Evolutionary conservation across 192 early-diverging fungal species (phyloP).

Genomic region (Jimgerdemannia flammicorona): DNA sequence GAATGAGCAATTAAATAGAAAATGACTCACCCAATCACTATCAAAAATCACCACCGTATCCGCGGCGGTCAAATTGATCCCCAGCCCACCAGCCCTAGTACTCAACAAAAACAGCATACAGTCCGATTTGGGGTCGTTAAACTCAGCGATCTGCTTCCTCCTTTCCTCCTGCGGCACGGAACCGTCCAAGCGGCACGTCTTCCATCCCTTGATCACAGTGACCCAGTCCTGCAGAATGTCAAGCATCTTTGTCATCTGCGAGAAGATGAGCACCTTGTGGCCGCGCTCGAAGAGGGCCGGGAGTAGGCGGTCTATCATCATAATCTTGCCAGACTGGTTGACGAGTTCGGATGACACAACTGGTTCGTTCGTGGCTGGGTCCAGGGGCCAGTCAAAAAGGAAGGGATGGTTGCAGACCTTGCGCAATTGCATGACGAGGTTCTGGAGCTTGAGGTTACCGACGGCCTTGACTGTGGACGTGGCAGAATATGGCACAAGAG

Average conservation of each 20-base stretch:
- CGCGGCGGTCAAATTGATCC: conserved; percentile 95
- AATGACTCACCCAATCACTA: conserved; percentile 76
- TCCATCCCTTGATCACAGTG: conserved; percentile 69
- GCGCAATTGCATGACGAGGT: conserved; percentile 87
- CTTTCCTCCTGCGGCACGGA: conserved; percentile 77
- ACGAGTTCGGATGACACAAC: conserved; percentile 54
- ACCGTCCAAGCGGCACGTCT: conserved; percentile 90
- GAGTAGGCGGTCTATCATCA: conserved; percentile 79
- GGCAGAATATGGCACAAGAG: too few relatives aligned
- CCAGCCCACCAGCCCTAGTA: conserved; percentile 94
- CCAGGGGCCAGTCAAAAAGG: conserved; percentile 67
- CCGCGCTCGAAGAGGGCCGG: conserved; percentile 71
- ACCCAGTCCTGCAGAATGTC: conserved; percentile 93
- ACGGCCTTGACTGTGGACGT: conserved; percentile 35
- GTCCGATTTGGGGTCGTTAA: conserved; percentile 51
- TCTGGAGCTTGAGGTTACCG: conserved; percentile 75
- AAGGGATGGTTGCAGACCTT: conserved; percentile 95
- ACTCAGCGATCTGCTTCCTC: conserved; percentile 73
- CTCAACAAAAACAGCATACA: conserved; percentile 86
- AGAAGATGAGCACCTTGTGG: conserved; percentile 94
- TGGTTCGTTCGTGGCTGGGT: conserved; percentile 52
- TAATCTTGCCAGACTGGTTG: conserved; percentile 81
- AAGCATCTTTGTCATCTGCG: conserved; percentile 87
- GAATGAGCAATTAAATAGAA: neutral
- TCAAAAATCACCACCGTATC: conserved; percentile 97